Evolutionary conservation across 257 asterid genomes (phyloP), one percentile per base, ranked within the genome.

Genomic region (Forsythia suspensa): DNA sequence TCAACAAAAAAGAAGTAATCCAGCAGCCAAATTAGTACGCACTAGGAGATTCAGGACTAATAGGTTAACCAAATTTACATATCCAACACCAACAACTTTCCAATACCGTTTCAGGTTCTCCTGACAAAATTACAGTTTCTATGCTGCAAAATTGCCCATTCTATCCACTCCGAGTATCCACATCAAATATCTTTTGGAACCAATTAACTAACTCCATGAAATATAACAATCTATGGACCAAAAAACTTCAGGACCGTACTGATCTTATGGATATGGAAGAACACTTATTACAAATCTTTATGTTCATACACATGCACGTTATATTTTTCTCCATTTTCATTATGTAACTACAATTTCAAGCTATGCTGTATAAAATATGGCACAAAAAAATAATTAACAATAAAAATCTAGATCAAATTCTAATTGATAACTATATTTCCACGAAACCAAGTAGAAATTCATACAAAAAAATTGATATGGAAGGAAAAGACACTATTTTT

Each of bases 381-480:
- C 24, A 59, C 66, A 72, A 71, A 52, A 61, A 29, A 65, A 11
- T 36, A 20, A 36, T 3, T 57, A 74, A 75, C 78, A 57, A 73
- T 41, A 44, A 40, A 46, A 70, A 48, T 29, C 42, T 40, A 78
- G 51, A 73, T 8, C 81, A 65, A 41, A 79, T 11, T 69, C 51
- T 48, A 70, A 71, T 80, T 29, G 36, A 75, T 18, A 34, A 76
- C 70, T 51, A 63, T 6, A 52, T 42, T n/a, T 57, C 70, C 10
- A 74, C 80, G 21, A 51, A 57, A 72, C 69, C 73, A 52, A 29
- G 79, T 18, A 36, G 38, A 52, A 40, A 61, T 65, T 43, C 76
- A 40, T 20, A 70, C 37, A 42, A 42, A 18, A 34, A 13, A 4
- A 48, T 18, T 48, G 39, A 20, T 9, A 61, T 10, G 13, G 39